phyloP scores from a whole-genome alignment of 805 yeast species.

The Kuraishia ogatae region DNA sequence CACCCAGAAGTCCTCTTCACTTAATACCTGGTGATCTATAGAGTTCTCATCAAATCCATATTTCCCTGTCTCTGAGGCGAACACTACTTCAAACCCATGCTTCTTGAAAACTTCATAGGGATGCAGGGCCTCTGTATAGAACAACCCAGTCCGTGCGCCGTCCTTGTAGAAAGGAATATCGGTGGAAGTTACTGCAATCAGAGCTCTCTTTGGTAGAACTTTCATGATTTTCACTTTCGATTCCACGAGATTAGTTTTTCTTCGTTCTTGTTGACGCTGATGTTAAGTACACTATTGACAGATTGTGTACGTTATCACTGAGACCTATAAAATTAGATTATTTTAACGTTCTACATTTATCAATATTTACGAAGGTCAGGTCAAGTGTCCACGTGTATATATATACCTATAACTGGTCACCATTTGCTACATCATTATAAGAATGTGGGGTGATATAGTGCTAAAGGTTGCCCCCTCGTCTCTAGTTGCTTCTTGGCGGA shows the following conservation, averaged over 20 bases:
- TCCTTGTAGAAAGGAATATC: constrained; percentile 42
- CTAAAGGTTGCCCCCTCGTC: not conserved
- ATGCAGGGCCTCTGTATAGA: constrained; percentile 49
- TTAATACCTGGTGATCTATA: constrained; percentile 26
- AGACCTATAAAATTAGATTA: too few species aligned
- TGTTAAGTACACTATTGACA: too few species aligned
- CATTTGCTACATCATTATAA: not conserved
- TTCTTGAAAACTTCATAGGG: constrained; percentile 41
- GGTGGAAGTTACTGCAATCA: constrained; percentile 35
- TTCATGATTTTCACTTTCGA: not conserved
- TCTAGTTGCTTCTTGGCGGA: not conserved
- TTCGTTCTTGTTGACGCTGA: too few species aligned
- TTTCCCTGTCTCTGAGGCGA: constrained; percentile 51
- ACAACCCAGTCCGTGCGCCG: constrained; percentile 55
- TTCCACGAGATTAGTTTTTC: too few species aligned
- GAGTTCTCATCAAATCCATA: constrained; percentile 56
- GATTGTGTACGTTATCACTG: too few species aligned
- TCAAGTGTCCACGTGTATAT: not conserved
- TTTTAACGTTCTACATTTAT: not conserved
- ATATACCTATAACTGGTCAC: not conserved
- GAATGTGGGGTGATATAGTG: not conserved
- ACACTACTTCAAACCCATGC: constrained; percentile 43
- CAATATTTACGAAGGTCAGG: not conserved
- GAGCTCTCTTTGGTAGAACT: constrained; percentile 20
- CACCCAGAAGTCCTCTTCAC: constrained; percentile 33